These are phyloP conservation scores for Nicotiana noctiflora DNA, from an alignment of 257 asterid species.

Conservation along the genomic window DNA sequence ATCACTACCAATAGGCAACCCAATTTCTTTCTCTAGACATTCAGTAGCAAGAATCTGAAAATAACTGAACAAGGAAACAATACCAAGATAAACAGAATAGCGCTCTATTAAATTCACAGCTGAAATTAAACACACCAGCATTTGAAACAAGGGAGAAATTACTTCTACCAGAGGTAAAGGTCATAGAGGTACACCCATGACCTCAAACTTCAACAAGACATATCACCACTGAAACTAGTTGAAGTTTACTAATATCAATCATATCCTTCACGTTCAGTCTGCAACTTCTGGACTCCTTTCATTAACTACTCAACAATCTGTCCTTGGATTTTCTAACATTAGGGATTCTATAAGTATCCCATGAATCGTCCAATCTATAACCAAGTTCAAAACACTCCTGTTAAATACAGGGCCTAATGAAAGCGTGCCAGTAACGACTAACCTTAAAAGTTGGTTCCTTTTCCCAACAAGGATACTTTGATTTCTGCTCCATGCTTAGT, in stretches of 20 bases:
- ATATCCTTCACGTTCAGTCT: background rate
- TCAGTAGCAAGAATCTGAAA: background rate
- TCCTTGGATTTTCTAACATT: background rate
- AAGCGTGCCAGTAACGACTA: background rate
- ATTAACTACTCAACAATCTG: background rate
- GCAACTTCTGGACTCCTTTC: background rate
- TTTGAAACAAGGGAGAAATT: background rate
- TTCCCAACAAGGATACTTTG: background rate
- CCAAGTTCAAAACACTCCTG: background rate
- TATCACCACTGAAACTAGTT: background rate
- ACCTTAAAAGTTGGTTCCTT: background rate
- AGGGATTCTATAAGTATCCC: background rate
- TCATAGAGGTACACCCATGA: background rate
- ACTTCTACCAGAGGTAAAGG: background rate
- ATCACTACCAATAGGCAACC: background rate
- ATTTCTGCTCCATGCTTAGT: background rate
- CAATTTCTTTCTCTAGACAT: background rate
- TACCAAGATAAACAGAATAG: background rate
- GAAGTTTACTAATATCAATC: background rate
- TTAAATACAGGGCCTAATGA: background rate
- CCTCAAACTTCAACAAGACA: background rate
- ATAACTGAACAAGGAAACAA: background rate
- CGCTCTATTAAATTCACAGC: background rate
- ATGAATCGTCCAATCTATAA: background rate
- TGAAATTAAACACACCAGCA: no score